Percentiles rank a stretch among this genome's conserved stretches.
phyloP scores from a whole-genome alignment of 768 basidiomycete species.

The Pisolithus sp. region DNA sequence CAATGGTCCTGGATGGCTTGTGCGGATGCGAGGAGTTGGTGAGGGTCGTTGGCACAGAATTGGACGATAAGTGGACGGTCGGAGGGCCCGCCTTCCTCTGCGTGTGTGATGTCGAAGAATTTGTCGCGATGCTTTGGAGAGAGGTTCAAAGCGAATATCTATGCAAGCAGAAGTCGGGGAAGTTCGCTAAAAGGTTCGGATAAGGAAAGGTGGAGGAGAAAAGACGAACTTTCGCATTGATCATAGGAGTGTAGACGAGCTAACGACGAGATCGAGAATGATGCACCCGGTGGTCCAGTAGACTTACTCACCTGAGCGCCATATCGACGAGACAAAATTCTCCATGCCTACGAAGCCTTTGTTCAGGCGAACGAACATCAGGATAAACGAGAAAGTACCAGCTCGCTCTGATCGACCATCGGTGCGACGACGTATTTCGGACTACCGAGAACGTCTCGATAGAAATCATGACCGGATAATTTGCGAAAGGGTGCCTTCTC shows the following conservation, averaged over 20 bases:
- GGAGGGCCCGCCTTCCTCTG: slow-evolving; percentile 71
- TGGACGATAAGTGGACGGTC: slow-evolving; percentile 89
- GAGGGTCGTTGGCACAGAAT: slow-evolving; percentile 89
- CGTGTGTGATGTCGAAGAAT: slow-evolving; percentile 60
- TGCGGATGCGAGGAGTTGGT: slow-evolving; percentile 72
- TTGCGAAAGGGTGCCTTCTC: neutral
- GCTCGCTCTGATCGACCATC: slow-evolving; percentile 97
- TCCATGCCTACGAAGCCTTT: slow-evolving; percentile 64
- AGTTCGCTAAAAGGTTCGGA: neutral
- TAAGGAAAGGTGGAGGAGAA: neutral
- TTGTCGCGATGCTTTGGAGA: slow-evolving; percentile 42
- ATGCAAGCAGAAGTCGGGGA: neutral
- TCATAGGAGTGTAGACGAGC: slow-evolving; percentile 73
- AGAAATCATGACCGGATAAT: slow-evolving; percentile 78
- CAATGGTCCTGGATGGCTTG: slow-evolving; percentile 69
- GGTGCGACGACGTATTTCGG: slow-evolving; percentile 92
- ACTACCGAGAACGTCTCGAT: slow-evolving; percentile 67
- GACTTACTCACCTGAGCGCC: slow-evolving; percentile 57
- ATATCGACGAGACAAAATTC: slow-evolving; percentile 74
- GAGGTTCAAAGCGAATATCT: slow-evolving; percentile 52
- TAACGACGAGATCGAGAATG: no score
- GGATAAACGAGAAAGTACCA: slow-evolving; percentile 49
- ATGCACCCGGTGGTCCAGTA: neutral
- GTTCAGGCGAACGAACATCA: neutral
- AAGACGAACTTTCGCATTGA: slow-evolving; percentile 72